Base-by-base conservation (phyloP, 148 eudicot genomes). In the Silene conica region DNA sequence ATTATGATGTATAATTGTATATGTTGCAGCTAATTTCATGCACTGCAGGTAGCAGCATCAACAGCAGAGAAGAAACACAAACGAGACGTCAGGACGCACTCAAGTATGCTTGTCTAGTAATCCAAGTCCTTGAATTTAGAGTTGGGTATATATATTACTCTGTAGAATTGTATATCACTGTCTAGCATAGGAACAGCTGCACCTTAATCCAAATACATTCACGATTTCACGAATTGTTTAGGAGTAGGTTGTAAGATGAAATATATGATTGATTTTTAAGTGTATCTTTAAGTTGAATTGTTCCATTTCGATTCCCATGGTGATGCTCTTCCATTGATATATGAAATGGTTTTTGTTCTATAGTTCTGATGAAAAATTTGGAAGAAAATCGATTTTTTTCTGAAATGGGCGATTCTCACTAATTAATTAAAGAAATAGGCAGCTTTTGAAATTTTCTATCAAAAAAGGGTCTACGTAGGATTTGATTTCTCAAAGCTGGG, bases 81-180 rank as follows among this genome's bases (percentile, higher is more conserved):
- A 14, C 48, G 28, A 45, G 10, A 46, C 48, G 21, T 19, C 21
- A 43, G 70, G 54, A 61, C 11, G 21, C 69, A 38, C 15, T 38
- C 25, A 22, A 41, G 70, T 43, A 41, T 67, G 54, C 43, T 11
- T 67, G 54, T 18, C 20, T 67, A 41, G 52, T 67, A 41, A 67
- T 67, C 54, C 25, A 3, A 41, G 15, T 8, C 26, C 7, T 10
- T 43, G 23, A 18, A 67, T 14, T 14, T 28, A 61, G 15, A 12
- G 34, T 22, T 61, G 64, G 23, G 31, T 61, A 21, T 63, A 28
- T 63, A 13, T 23, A 65, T 18, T 38, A 65, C 55, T 41, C 5
- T 19, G 68, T 43, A 67, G 65, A 41, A 43, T 67, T 67, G 70
- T 59, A 10, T 21, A 59, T 8, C 5, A 59, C 22, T 59, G 63